Base-by-base conservation (phyloP, 2,329 filamentous ascomycete genomes). In the Neocucurbitaria cava region DNA sequence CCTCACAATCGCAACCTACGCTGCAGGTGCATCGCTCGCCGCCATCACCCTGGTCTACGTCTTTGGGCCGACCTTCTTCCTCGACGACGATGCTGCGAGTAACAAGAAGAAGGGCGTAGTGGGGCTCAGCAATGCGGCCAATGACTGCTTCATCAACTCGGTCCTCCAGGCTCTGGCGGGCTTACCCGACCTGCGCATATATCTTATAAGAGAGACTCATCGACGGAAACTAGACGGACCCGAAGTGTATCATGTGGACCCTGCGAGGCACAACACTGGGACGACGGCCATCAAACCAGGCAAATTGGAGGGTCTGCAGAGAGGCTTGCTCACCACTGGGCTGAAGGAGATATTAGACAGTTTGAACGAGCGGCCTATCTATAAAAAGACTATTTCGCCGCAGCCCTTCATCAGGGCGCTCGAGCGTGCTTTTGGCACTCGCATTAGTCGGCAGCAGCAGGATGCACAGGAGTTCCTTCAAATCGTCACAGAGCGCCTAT, bases 381-480 rank as follows among this genome's bases (percentile, higher is more conserved):
- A 93, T 75, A 92, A 88, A 71, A 99, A 98, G 81, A 95, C 92
- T 0, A 96, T 98, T 50, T 92, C 91, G 15, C 92, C 94, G 3
- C 85, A 87, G n/a, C 84, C 84, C 0, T 97, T 99, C 71, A 89
- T 99, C 39, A 82, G 85, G 59, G 89, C 90, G 0, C 81, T 99
- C 46, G 95, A 99, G 78, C 81, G 82, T 26, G 92, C 94, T 0
- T 99, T 97, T 71, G 87, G 87, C 51, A 94, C 96, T 68, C 87
- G 91, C 66, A 96, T 99, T 66, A 97, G 91, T 72, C 85, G 94
- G 49, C 92, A 95, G 71, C 95, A 99, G 77, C 95, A 99, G 76
- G 95, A 99, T 79, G 95, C 95, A 10, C 95, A 99, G 71, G 95
- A 99, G 75, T 97, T 99, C 61, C 78, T 99, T 51, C 95, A 99